These are phyloP conservation scores for Juncus inflexus DNA, from an alignment of 176 grass and related monocot species.

Conservation along the genomic window DNA sequence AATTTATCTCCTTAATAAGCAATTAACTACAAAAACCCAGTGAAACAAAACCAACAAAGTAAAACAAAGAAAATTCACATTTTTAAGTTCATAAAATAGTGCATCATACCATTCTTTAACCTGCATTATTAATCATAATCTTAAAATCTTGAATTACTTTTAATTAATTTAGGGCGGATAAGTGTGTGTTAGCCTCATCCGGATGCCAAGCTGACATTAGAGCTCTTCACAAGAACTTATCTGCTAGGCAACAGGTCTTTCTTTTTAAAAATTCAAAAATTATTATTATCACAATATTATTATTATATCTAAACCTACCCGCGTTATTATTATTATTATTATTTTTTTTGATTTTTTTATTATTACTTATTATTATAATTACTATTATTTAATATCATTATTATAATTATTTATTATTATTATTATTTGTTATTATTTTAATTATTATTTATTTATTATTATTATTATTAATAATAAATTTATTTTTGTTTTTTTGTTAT, in stretches of 20 bases:
- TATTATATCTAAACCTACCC: too few species aligned
- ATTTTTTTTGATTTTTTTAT: too few species aligned
- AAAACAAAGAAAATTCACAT: too few species aligned
- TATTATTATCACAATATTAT: too few species aligned
- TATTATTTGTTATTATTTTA: background rate
- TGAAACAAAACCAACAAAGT: too few species aligned
- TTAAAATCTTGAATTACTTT: constrained; percentile 3
- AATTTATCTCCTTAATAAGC: too few species aligned
- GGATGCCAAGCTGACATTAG: constrained; percentile 97
- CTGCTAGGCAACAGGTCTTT: constrained; percentile 55
- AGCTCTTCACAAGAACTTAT: constrained; percentile 93
- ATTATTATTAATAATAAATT: background rate
- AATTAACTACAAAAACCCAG: too few species aligned
- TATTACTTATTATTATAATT: too few species aligned
- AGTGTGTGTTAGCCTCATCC: constrained; percentile 77
- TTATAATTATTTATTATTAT: too few species aligned
- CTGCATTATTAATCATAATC: constrained; percentile 4
- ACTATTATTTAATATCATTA: too few species aligned
- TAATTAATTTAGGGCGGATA: constrained; percentile 57
- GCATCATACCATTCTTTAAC: background rate
- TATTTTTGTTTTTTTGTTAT: constrained; percentile 1
- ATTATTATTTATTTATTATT: background rate
- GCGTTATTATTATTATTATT: too few species aligned
- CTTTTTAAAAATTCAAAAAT: background rate
- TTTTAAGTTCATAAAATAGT: too few species aligned